Base-by-base conservation (phyloP, 202 grass and related monocot genomes). In the Carex arenaria region DNA sequence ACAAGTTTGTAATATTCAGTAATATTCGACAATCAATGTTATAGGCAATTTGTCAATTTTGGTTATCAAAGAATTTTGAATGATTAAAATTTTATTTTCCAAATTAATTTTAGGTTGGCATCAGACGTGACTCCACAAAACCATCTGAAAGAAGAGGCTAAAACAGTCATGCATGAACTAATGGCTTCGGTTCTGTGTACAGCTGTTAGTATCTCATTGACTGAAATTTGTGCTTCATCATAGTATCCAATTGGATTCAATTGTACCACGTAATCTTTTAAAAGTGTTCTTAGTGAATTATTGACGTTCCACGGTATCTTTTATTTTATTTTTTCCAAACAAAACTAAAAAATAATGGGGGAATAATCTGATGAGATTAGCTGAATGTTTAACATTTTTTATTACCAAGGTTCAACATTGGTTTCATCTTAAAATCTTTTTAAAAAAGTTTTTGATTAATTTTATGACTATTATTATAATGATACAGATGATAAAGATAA, bases 161-260 rank as follows among this genome's bases (percentile, higher is more conserved):
- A 80, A 84, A 67, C 72, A 57, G 77, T 90, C 51, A 98, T 98
- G 89, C 84, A 90, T 42, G 83, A 91, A 78, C 80, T 98, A 84
- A 90, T 95, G 92, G 55, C 82, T 49, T 90, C 88, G 32, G 92
- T 98, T 86, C 89, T 85, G 54, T 72, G 90, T 83, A 98, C 92
- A 73, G 86, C 87, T 89, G 95, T 98, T 81, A 95, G 95, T 98
- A 68, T 80, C 26, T 69, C 61, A 67, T 36, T 75, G 52, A 63
- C 10, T 66, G 62, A 60, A 78, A 14, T 67, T 52, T 81, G 85
- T 30, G 79, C 65, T 85, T 85, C 28, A 80, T 17, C 2, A 82
- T 84, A 17, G 64, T 47, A 23, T 84, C 60, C 78, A 28, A 43
- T 66, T 67, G 38, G 38, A 45, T 45, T 45, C 42, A 45, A 45